phyloP scores from a whole-genome alignment of 2,329 filamentous ascomycete species.

The Colletotrichum sp. region DNA sequence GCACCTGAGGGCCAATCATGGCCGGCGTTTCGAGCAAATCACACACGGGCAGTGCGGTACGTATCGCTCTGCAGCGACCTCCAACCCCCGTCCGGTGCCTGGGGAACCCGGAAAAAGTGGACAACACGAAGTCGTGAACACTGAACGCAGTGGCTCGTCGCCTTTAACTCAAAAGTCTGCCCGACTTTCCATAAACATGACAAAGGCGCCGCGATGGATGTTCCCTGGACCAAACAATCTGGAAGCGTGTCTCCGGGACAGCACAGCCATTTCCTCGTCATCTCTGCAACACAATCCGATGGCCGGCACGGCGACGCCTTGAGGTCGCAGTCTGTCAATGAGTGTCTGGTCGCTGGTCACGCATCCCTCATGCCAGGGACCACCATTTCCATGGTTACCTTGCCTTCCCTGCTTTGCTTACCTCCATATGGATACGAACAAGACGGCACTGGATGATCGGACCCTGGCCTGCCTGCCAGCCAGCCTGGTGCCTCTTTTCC shows the following conservation, averaged over 20 bases:
- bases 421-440: neutral
- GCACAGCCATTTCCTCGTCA: neutral
- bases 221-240: constrained; percentile 7
- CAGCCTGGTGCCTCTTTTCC: neutral
- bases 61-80: neutral
- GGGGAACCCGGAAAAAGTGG: constrained; percentile 16
- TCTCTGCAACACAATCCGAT: neutral
- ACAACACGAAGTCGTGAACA: constrained; percentile 3
- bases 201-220: neutral
- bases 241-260: neutral
- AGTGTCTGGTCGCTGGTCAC: neutral
- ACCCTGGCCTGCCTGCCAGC: neutral
- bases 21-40: neutral
- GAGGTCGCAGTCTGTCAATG: neutral
- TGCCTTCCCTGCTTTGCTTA: neutral
- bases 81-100: constrained; percentile 1
- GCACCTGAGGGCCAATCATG: constrained; percentile 7
- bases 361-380: neutral
- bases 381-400: constrained; percentile 11
- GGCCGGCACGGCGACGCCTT: neutral
- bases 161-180: constrained; percentile 3
- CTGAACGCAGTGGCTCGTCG: constrained; percentile 1
- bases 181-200: constrained; percentile 5
- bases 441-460: neutral
- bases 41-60: constrained; percentile 1